phyloP scores from a whole-genome alignment of 78 protist species.

The Emiliania huxleyi region DNA sequence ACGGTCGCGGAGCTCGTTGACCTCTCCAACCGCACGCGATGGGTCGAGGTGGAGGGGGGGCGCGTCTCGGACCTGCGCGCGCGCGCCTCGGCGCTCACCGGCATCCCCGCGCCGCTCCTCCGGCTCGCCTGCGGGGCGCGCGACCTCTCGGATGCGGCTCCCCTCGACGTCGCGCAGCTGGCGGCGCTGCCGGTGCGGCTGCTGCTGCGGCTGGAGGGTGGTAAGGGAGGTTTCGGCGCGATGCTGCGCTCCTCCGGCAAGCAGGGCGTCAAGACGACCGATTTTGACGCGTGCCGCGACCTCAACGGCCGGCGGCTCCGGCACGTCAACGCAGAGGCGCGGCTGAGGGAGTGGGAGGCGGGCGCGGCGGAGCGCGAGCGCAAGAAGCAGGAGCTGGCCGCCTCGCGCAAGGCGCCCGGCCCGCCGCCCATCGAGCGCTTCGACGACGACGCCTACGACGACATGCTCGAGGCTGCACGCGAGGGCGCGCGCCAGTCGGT shows the following conservation, averaged over 20 bases:
- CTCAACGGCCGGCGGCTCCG: conserved; percentile 68
- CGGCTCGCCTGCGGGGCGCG: too few relatives aligned
- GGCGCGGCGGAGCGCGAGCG: not conserved
- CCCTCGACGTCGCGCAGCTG: too few relatives aligned
- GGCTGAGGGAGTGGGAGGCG: not conserved
- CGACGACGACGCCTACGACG: not conserved
- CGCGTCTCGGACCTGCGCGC: too few relatives aligned
- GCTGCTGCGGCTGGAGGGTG: conserved; percentile 56
- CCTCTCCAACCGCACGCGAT: too few relatives aligned
- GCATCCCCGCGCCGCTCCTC: too few relatives aligned
- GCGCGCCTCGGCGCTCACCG: too few relatives aligned
- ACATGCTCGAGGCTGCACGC: not conserved
- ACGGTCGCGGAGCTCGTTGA: too few relatives aligned
- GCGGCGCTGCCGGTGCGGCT: not conserved
- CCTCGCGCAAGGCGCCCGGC: not conserved
- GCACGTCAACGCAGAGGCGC: conserved; percentile 59
- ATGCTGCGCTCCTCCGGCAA: conserved; percentile 33
- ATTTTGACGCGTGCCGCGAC: conserved; percentile 76
- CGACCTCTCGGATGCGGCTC: too few relatives aligned
- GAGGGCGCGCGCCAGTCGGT: not conserved
- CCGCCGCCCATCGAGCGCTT: not conserved
- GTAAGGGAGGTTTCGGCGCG: conserved; percentile 80
- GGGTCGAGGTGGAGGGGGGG: too few relatives aligned
- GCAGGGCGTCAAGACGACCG: conserved; percentile 64
- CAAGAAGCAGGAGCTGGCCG: not conserved